Conservation (phyloP, 306 rosid genomes). For the Quercus glauca region DNA sequence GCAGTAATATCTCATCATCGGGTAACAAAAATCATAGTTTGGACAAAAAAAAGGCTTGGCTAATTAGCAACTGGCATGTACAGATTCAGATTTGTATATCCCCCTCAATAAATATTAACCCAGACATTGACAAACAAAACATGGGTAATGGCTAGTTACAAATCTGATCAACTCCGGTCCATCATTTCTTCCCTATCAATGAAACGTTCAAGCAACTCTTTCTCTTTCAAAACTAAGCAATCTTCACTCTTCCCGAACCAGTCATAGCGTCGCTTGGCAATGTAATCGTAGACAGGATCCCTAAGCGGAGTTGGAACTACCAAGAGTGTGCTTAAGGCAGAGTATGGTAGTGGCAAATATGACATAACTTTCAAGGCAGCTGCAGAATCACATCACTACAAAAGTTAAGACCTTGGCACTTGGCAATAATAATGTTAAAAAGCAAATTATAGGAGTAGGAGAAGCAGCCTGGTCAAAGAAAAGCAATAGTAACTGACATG, state of each 20-base stretch:
- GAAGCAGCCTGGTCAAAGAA: neutral
- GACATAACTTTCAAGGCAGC: slow-evolving; percentile 75
- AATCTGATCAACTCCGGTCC: slow-evolving; percentile 18
- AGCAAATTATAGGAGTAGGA: neutral
- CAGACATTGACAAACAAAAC: neutral
- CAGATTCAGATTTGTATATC: neutral
- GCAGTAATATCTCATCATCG: neutral
- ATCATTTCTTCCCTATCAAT: slow-evolving; percentile 75
- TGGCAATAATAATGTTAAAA: slow-evolving; percentile 1
- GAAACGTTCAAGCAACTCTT: slow-evolving; percentile 75
- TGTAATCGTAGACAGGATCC: slow-evolving; percentile 55
- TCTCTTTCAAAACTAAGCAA: slow-evolving; percentile 61
- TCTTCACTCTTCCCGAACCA: slow-evolving; percentile 67
- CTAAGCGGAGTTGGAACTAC: slow-evolving; percentile 66
- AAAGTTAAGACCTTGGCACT: slow-evolving; percentile 16
- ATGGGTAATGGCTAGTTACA: slow-evolving; percentile 11
- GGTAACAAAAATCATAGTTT: neutral
- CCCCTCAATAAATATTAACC: neutral
- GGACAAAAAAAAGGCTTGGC: neutral
- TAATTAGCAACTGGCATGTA: neutral
- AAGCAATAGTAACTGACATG: neutral
- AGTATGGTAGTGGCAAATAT: slow-evolving; percentile 73
- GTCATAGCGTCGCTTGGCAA: slow-evolving; percentile 52
- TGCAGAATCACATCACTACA: slow-evolving; percentile 35
- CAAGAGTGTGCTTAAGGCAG: slow-evolving; percentile 48